These are phyloP conservation scores for Penicillium bovifimosum DNA, from an alignment of 495 filamentous ascomycete genomes.

Conservation along the genomic window DNA sequence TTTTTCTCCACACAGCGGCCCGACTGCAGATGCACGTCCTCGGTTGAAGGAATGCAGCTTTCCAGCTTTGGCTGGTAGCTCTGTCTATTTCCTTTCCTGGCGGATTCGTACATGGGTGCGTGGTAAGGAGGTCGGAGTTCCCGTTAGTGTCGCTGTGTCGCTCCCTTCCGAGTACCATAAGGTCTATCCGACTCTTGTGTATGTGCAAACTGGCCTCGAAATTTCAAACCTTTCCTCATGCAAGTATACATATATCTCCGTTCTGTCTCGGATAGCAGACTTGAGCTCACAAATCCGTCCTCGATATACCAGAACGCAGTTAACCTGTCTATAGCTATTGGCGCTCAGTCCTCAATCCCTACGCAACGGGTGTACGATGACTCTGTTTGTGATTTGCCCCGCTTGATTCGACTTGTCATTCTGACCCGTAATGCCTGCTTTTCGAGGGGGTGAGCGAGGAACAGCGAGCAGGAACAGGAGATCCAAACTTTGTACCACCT, in stretches of 20 bases:
- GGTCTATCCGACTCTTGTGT: background rate
- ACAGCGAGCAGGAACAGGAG: background rate
- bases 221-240: background rate
- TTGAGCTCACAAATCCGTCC: slow-evolving; percentile 11
- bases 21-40: background rate
- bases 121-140: background rate
- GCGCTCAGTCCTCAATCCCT: slow-evolving; percentile 17
- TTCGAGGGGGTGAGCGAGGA: background rate
- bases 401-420: slow-evolving; percentile 1
- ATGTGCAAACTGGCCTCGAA: background rate
- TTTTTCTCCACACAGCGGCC: background rate
- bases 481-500: background rate
- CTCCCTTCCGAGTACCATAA: background rate
- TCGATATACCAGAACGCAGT: slow-evolving; percentile 3
- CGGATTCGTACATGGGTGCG: background rate
- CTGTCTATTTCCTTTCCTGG: background rate
- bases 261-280: slow-evolving; percentile 28
- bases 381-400: slow-evolving; percentile 7
- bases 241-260: slow-evolving; percentile 12
- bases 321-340: background rate
- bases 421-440: background rate
- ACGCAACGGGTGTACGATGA: background rate
- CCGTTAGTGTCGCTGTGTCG: background rate
- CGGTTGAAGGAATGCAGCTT: background rate
- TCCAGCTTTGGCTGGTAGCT: background rate